phyloP scores from a whole-genome alignment of 2,329 filamentous ascomycete species.

The Exserohilum rostratum region DNA sequence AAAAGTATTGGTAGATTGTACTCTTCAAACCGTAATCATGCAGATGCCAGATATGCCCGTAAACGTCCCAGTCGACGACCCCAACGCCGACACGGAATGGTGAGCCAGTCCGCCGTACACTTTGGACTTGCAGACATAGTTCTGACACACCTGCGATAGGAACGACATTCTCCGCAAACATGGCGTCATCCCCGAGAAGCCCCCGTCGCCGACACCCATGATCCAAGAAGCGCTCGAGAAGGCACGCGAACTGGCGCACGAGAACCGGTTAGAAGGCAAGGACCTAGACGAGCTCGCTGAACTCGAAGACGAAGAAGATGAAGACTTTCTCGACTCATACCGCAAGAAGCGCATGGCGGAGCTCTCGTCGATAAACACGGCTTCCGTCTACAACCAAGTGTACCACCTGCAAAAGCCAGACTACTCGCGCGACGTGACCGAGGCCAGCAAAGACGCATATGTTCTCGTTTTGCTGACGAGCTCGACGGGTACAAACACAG shows the following conservation, averaged over 20 bases:
- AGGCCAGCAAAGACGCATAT: conserved; percentile 74
- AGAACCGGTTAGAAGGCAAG: conserved; percentile 92
- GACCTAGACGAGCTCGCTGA: conserved; percentile 92
- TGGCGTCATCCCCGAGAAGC: conserved; percentile 96
- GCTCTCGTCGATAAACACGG: conserved; percentile 74
- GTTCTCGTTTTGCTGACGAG: conserved; percentile 83
- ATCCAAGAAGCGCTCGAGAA: conserved; percentile 93
- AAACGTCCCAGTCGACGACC: conserved; percentile 88
- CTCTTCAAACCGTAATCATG: conserved; percentile 25
- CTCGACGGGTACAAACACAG: conserved; percentile 76
- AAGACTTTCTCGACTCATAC: conserved; percentile 86
- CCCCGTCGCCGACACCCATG: conserved; percentile 90
- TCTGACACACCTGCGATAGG: conserved; percentile 59
- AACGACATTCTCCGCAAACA: conserved; percentile 98
- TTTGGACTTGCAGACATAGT: not conserved
- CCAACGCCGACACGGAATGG: conserved; percentile 99
- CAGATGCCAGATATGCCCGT: conserved; percentile 62
- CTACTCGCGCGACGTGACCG: conserved; percentile 88
- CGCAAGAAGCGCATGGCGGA: conserved; percentile 85
- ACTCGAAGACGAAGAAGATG: conserved; percentile 94
- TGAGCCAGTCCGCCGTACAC: conserved; percentile 43
- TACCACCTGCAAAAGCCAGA: conserved; percentile 95
- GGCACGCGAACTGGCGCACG: conserved; percentile 81
- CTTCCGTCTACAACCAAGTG: conserved; percentile 84
- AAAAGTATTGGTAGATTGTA: not conserved